Evolutionary conservation across 2,329 filamentous ascomycete species (phyloP), one percentile per base, ranked within the genome.

Genomic region (Curvularia eragrostidis): DNA sequence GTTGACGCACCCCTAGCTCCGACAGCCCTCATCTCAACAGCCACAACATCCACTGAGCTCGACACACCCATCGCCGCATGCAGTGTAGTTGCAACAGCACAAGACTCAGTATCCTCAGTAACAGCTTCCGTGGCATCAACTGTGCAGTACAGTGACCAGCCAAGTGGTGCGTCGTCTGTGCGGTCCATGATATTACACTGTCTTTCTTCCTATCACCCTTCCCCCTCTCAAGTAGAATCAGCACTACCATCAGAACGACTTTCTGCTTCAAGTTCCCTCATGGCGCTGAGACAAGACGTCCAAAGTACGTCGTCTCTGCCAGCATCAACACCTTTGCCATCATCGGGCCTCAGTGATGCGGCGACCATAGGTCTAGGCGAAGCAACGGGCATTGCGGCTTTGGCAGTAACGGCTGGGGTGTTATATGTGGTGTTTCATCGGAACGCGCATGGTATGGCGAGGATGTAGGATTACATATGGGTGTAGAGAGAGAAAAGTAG

Each of bases 361-460:
- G 41, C 46, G 0, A 26, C 38, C 3, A 41, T 50, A 0, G 52
- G 56, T 0, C 34, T 58, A 7, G 56, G 56, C 23, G 56, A 55
- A 13, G 39, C 47, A 6, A 41, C 49, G 39, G 46, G 56, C 8
- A 13, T 54, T 3, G 10, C 39, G 6, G 50, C 32, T 6, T 47
- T 58, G 39, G 12, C 38, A 5, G 21, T 55, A 1, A 30, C 54
- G 10, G 41, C 19, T 4, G 32, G 41, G 1, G 56, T 55, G 2
- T 19, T 47, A 5, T 58, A 21, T 3, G 46, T 28, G 4, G 13
- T 58, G 2, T 58, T 55, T 21, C 26, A 46, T 4, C 26, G 56
- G 23, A 8, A 23, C 13, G 6, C 26, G 3, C 49, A 2, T 7
- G 5, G 23, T 0, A 21, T 42, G 48, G 19, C 12, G 48, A 26